phyloP scores from a whole-genome alignment of 495 filamentous ascomycete genomes.

The Xylaria castorea region DNA sequence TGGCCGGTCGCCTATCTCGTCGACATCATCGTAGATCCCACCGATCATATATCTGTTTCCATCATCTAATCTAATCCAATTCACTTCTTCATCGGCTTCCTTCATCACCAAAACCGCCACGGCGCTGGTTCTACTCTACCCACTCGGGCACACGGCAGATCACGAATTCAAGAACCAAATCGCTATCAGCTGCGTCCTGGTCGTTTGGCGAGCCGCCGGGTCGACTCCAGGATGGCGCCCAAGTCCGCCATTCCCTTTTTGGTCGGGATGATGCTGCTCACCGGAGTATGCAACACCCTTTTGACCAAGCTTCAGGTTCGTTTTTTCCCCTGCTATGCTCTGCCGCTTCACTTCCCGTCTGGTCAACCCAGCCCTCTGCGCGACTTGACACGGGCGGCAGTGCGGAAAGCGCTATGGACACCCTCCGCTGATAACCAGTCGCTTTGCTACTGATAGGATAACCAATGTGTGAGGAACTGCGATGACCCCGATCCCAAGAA shows the following conservation, averaged over 20 bases:
- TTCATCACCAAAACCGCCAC: background rate
- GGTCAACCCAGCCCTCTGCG: background rate
- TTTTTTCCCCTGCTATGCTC: background rate
- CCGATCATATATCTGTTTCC: background rate
- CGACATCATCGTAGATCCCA: slow-evolving; percentile 9
- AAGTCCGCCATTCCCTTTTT: slow-evolving; percentile 77
- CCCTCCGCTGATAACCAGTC: slow-evolving; percentile 9
- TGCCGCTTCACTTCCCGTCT: background rate
- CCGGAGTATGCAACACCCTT: slow-evolving; percentile 94
- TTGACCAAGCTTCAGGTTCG: slow-evolving; percentile 93
- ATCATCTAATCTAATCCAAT: background rate
- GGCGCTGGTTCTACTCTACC: background rate
- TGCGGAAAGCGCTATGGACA: background rate
- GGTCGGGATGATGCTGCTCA: slow-evolving; percentile 88
- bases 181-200: slow-evolving; percentile 20
- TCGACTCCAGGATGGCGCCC: slow-evolving; percentile 45
- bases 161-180: background rate
- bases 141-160: background rate
- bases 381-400: slow-evolving; percentile 1
- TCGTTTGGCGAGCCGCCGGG: slow-evolving; percentile 5
- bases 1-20: background rate
- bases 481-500: slow-evolving; percentile 73
- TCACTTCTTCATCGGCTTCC: background rate
- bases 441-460: slow-evolving; percentile 68
- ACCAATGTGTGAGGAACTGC: slow-evolving; percentile 94